A percentile compares a stretch with the other conserved stretches of the same genome.
These are phyloP conservation scores for Acacia melanoxylon DNA, from an alignment of 306 rosid genomes.

Conservation along the genomic window DNA sequence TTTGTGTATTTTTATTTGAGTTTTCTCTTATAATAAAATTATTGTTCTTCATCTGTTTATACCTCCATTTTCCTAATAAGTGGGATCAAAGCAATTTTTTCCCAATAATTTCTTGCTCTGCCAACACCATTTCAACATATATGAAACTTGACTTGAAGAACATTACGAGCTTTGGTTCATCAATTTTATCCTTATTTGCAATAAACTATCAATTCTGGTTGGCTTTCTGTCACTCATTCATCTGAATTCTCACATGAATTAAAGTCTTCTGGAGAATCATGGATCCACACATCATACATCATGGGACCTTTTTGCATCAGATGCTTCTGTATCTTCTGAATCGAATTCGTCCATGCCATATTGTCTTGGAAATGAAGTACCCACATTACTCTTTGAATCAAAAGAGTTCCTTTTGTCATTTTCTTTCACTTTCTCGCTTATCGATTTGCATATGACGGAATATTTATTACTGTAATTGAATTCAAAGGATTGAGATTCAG, in stretches of 20 bases:
- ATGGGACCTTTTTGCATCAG: constrained; percentile 26
- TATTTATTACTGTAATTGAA: constrained; percentile 40
- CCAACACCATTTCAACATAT: too few relatives aligned
- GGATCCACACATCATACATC: constrained; percentile 27
- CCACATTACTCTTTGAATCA: constrained; percentile 45
- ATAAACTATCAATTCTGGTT: constrained; percentile 53
- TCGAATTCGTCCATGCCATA: constrained; percentile 32
- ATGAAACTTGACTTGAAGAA: too few relatives aligned
- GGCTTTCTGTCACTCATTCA: constrained; percentile 49
- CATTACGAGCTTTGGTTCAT: too few relatives aligned
- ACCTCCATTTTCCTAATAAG: too few relatives aligned
- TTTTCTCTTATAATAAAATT: too few relatives aligned
- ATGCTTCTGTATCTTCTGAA: constrained; percentile 30
- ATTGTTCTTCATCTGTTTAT: too few relatives aligned
- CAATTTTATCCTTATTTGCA: too few relatives aligned
- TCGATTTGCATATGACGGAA: constrained; percentile 40
- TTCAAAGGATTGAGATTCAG: constrained; percentile 50
- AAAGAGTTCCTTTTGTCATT: constrained; percentile 30
- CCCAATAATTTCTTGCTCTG: too few relatives aligned
- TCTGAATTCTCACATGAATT: constrained; percentile 40
- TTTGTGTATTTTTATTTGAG: too few relatives aligned
- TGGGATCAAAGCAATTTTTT: too few relatives aligned
- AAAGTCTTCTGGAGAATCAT: constrained; percentile 29
- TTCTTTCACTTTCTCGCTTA: constrained; percentile 44
- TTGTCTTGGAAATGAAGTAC: constrained; percentile 27